Conservation (phyloP, 2,329 filamentous ascomycete genomes). For the Neonectria sp. region DNA sequence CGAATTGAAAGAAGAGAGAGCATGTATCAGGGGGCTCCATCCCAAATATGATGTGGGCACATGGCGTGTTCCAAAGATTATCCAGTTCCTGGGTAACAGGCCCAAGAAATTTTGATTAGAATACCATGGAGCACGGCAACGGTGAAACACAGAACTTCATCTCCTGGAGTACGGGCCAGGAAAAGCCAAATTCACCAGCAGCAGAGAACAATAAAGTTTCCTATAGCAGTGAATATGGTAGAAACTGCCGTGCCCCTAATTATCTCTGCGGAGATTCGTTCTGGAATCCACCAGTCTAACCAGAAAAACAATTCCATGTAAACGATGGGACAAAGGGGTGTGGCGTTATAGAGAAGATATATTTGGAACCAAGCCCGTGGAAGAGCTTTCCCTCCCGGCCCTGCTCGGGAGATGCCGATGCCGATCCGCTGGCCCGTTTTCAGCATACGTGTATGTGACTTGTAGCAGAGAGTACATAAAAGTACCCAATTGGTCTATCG, state of each 20-base stretch:
- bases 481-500: too few relatives aligned
- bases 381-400: not conserved
- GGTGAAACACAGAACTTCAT: not conserved
- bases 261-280: not conserved
- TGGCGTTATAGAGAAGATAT: not conserved
- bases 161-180: too few relatives aligned
- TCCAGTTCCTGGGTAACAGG: too few relatives aligned
- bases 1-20: too few relatives aligned
- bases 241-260: not conserved
- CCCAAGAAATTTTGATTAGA: too few relatives aligned
- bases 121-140: not conserved
- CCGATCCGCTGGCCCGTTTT: too few relatives aligned
- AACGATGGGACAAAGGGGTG: not conserved
- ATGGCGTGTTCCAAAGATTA: not conserved
- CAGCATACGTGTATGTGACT: too few relatives aligned
- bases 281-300: not conserved
- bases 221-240: not conserved
- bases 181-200: not conserved
- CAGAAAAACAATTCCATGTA: not conserved
- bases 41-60: not conserved
- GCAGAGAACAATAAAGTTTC: not conserved
- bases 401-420: not conserved
- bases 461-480: too few relatives aligned
- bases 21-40: too few relatives aligned
- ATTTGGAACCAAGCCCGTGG: not conserved